Base-by-base conservation (phyloP, 2,329 filamentous ascomycete species). In the Cryphonectria parasitica region DNA sequence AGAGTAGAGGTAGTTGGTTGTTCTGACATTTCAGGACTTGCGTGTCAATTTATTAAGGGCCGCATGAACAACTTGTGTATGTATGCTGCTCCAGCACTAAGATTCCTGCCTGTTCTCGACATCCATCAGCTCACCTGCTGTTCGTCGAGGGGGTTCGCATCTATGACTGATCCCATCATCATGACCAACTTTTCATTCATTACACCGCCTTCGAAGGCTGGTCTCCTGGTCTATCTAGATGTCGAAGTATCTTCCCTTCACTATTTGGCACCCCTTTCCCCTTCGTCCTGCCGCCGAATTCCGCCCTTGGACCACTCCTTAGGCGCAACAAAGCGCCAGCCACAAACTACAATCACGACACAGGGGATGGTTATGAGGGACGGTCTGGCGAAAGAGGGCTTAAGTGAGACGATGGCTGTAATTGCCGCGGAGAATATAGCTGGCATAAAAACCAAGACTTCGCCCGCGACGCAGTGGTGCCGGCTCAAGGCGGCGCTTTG, bases 351-450 rank as follows among this genome's bases (percentile, higher is more conserved):
- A n/a, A 69, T 39, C 4, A 67, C 36, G 25, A 69, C 31, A 39
- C 63, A 69, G 2, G 67, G 67, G 3, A 71, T 13, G 45, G 69
- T 36, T 22, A 67, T 54, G 22, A 70, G 43, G 15, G 66, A 68
- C n/a, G 54, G 54, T 19, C 25, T 58, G 54, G 60, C 22, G 22
- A 62, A 4, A 8, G 60, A 25, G 65, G 64, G 70, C 25, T 68
- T 66, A 39, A 76, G 69, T 17, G 74, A 74, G 6, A 76, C 75
- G 31, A 77, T 67, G 2, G 75, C 72, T 62, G 77, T 75, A 8
- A 78, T 68, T n/a, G 74, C 70, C 41, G 76, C 75, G 67, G 77
- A 75, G 49, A 78, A 76, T 10, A 73, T 78, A 15, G 70, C 76
- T 15, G 75, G 76, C n/a, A 78, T 69, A 66, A 76, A 77, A 25